Conservation (phyloP, 1,284 basidiomycete species). For the Ustanciosporium gigantosporum region DNA sequence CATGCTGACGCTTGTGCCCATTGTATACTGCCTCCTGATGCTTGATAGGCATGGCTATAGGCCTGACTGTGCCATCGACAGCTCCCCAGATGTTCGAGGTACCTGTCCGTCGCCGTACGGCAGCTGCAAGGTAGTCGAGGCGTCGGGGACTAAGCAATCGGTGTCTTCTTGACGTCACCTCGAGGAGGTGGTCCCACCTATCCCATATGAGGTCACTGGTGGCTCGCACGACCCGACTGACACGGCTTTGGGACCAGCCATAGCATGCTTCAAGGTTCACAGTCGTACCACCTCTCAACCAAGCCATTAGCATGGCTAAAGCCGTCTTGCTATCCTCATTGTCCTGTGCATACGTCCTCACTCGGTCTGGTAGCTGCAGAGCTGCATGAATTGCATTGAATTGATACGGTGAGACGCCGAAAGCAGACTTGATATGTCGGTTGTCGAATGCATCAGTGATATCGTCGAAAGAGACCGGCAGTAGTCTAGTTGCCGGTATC, state of each 20-base stretch:
- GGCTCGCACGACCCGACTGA: not conserved
- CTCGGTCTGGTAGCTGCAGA: not conserved
- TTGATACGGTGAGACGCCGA: not conserved
- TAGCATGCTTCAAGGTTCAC: not conserved
- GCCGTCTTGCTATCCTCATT: conserved; percentile 3
- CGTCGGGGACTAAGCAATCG: not conserved
- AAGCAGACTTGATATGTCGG: not conserved
- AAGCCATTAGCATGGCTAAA: not conserved
- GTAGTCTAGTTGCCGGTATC: no score
- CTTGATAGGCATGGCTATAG: conserved; percentile 1
- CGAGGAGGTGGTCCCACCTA: not conserved
- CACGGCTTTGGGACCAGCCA: not conserved
- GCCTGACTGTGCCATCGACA: conserved; percentile 1
- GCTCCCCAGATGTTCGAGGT: conserved; percentile 2
- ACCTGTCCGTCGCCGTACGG: not conserved
- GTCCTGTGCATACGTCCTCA: not conserved
- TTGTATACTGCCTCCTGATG: conserved; percentile 2
- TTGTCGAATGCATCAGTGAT: no score
- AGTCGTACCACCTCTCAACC: not conserved
- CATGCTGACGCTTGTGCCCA: conserved; percentile 2
- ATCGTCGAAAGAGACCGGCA: no score
- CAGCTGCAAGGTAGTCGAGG: not conserved
- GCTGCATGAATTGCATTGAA: not conserved
- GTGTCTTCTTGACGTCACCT: not conserved
- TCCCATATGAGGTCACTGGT: not conserved